Evolutionary conservation across 345 rosid genomes (phyloP).

Genomic region (Streptanthus diversifolius): DNA sequence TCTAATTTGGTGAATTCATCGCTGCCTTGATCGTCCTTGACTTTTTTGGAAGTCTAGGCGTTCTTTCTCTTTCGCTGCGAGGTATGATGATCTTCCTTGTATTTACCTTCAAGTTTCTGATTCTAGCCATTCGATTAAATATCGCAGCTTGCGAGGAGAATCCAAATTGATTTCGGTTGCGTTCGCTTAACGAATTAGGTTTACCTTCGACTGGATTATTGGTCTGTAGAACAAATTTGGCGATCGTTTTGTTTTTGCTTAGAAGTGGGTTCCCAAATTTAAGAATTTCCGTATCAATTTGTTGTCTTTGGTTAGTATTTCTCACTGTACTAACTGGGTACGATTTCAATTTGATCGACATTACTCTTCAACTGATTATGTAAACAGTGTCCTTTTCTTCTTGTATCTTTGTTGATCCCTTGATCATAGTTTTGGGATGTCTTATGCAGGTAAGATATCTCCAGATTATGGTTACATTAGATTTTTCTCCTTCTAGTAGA

Average conservation of each 20-base stretch:
- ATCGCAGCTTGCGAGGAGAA: neutral
- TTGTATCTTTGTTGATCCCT: neutral
- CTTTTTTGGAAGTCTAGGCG: neutral
- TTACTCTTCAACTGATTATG: neutral
- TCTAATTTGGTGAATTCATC: neutral
- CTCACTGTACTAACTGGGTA: neutral
- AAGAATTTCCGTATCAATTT: neutral
- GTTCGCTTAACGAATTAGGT: neutral
- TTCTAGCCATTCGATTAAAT: neutral
- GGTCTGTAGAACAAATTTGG: neutral
- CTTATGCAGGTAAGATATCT: slow-evolving; percentile 20
- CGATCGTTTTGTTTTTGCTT: neutral
- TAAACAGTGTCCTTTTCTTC: neutral
- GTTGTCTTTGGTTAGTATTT: neutral
- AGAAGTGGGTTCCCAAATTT: neutral
- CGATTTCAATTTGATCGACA: neutral
- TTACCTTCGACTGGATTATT: neutral
- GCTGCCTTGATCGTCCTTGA: slow-evolving; percentile 12
- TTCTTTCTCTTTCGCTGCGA: neutral
- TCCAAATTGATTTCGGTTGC: neutral
- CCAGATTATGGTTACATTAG: slow-evolving; percentile 51
- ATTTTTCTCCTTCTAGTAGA: slow-evolving; percentile 32
- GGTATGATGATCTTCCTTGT: neutral
- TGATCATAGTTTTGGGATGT: neutral
- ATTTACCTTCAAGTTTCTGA: neutral